phyloP scores from a whole-genome alignment of 495 filamentous ascomycete genomes.

The Astrothelium subdiscretum region DNA sequence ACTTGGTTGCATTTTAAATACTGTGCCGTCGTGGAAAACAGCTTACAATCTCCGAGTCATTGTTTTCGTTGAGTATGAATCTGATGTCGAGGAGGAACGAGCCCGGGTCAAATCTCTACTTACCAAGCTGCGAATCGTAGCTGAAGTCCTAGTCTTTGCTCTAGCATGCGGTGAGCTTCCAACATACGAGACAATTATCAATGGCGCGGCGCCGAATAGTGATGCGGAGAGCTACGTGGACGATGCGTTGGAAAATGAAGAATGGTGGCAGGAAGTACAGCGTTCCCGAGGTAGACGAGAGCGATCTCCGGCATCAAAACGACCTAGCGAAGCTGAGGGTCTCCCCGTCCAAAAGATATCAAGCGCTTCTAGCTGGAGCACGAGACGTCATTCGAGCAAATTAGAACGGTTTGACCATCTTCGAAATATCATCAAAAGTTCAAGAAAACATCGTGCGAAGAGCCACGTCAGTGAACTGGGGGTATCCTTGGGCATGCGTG shows the following conservation, averaged over 20 bases:
- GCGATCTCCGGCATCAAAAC: constrained; percentile 22
- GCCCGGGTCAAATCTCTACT: constrained; percentile 61
- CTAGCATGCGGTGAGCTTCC: constrained; percentile 61
- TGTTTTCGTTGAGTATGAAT: constrained; percentile 85
- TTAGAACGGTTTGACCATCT: constrained; percentile 38
- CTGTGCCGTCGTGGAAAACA: constrained; percentile 73
- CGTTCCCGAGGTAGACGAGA: constrained; percentile 38
- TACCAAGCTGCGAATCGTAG: constrained; percentile 71
- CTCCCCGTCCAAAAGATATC: constrained; percentile 38
- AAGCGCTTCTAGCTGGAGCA: constrained; percentile 43
- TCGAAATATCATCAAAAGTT: constrained; percentile 36
- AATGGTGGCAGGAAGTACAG: constrained; percentile 76
- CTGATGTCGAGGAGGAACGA: constrained; percentile 69
- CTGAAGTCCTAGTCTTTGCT: constrained; percentile 70
- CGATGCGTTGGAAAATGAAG: constrained; percentile 51
- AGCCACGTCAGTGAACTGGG: constrained; percentile 51
- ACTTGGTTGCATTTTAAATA: constrained; percentile 72
- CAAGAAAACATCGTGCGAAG: constrained; percentile 49
- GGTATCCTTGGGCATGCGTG: constrained; percentile 62
- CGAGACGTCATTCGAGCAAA: constrained; percentile 27
- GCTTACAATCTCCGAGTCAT: constrained; percentile 61
- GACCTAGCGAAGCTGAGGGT: constrained; percentile 18
- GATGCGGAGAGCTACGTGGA: constrained; percentile 44
- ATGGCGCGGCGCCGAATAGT: constrained; percentile 38
- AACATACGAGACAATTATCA: constrained; percentile 69